Evolutionary conservation across 1,284 basidiomycete genomes (phyloP).

Genomic region (Leccinum cinnamomeum): DNA sequence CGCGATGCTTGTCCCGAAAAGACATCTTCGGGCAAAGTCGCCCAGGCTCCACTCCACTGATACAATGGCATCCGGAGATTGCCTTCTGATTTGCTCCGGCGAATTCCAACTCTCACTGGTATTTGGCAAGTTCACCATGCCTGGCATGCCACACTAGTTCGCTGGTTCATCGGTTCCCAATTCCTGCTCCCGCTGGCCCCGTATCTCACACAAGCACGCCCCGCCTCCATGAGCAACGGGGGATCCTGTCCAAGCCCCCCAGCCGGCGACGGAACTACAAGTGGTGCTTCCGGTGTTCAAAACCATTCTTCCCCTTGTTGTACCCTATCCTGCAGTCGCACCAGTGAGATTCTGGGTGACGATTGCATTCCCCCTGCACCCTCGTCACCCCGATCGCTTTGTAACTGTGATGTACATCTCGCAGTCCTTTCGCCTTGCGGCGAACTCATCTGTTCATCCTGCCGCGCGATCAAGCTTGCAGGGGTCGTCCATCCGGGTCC

Average conservation of each 20-base stretch:
- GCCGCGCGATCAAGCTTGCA: neutral
- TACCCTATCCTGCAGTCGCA: neutral
- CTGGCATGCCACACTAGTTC: neutral
- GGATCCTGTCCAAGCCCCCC: neutral
- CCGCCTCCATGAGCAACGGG: slow-evolving; percentile 3
- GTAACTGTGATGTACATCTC: neutral
- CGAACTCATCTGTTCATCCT: neutral
- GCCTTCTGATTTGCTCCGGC: slow-evolving; percentile 5
- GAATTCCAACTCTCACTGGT: slow-evolving; percentile 27
- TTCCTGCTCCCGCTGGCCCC: neutral
- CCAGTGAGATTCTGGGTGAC: slow-evolving; percentile 1
- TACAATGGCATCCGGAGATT: slow-evolving; percentile 19
- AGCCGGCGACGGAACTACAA: neutral
- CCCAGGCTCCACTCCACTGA: slow-evolving; percentile 2
- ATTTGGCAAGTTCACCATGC: slow-evolving; percentile 7
- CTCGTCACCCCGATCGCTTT: slow-evolving; percentile 1
- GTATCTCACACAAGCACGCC: neutral
- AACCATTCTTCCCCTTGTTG: neutral
- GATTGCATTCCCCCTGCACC: neutral
- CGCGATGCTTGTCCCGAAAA: slow-evolving; percentile 22
- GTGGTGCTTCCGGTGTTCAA: neutral
- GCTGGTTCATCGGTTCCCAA: neutral
- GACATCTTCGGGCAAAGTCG: slow-evolving; percentile 26
- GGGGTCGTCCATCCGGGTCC: neutral
- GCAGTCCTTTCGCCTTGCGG: neutral